Evolutionary conservation across 768 basidiomycete genomes (phyloP), one percentile per base, ranked within the genome.

Genomic region (Lentinula boryana): DNA sequence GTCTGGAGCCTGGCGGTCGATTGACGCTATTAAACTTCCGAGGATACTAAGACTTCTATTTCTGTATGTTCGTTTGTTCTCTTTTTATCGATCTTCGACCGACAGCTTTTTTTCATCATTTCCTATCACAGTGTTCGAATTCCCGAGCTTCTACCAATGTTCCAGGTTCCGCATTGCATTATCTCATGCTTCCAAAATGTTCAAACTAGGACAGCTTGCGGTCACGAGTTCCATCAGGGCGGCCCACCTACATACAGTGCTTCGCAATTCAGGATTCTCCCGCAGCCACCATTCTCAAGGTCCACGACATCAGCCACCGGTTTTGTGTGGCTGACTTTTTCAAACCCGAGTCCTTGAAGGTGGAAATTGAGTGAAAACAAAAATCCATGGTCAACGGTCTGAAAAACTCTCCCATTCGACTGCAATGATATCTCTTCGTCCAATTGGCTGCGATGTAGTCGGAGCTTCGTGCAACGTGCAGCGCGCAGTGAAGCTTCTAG

Each of bases 381-480:
- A 38, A 18, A 48, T 23, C 46, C 21, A 21, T 48, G 46, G 18
- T 21, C 8, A 48, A 48, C 46, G 46, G 21, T 48, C 21, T 23
- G 5, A 48, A 48, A 48, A 48, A 4, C 4, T 48, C 12, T n/a
- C 21, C 10, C 9, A 48, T 21, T 48, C 8, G 16, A 48, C 8
- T 12, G 21, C 21, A 23, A 21, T 18, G 12, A 9, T 23, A 21
- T 48, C 21, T 48, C 12, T 23, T 18, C 18, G 46, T 23, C 18
- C n/a, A n/a, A 48, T 48, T 48, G n/a, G 21, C 55, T 56, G 55
- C 55, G 55, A 56, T 56, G 18, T 56, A 18, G 55, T 43, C 55
- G 55, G 55, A 54, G 36, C 36, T 56, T 40, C 27, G 55, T 56
- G 40, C 55, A 56, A 56, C 55, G 55, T 56, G 55, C 38, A 56